These are phyloP conservation scores for Yamadazyma taylorii DNA, from an alignment of 1,139 yeast species.

Conservation along the genomic window DNA sequence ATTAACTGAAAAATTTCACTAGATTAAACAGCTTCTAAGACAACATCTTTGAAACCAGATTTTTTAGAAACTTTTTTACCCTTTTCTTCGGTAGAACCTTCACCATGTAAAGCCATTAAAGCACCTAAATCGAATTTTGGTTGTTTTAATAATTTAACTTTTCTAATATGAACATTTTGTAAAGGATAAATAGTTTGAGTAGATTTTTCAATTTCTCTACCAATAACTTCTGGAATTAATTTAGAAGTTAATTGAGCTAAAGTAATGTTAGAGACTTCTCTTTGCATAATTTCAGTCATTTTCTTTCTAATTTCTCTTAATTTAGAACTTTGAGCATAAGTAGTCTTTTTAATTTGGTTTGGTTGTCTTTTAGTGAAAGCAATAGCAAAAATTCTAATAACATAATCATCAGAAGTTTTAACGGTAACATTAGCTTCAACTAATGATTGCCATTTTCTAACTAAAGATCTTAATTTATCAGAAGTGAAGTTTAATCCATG, in stretches of 20 bases:
- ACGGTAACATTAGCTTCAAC: conserved; percentile 54
- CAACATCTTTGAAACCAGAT: conserved; percentile 48
- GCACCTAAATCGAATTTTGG: conserved; percentile 56
- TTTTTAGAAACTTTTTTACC: conserved; percentile 49
- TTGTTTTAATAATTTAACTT: conserved; percentile 52
- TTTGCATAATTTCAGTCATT: conserved; percentile 53
- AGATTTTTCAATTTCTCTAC: conserved; percentile 54
- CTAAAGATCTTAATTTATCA: conserved; percentile 52
- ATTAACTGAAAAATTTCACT: conserved; percentile 5
- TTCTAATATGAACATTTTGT: conserved; percentile 54
- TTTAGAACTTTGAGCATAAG: conserved; percentile 52
- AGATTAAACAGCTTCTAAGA: conserved; percentile 45
- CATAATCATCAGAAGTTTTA: conserved; percentile 52
- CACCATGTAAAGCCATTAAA: conserved; percentile 53
- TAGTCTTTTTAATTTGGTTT: conserved; percentile 52
- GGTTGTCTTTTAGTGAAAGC: conserved; percentile 56
- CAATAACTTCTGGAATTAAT: conserved; percentile 54
- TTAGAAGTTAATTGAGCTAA: conserved; percentile 52
- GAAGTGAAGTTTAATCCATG: conserved; percentile 53
- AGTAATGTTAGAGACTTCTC: conserved; percentile 52
- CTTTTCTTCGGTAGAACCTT: conserved; percentile 50
- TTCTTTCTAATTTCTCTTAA: conserved; percentile 53
- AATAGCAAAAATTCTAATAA: conserved; percentile 51
- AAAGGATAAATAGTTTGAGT: conserved; percentile 53
- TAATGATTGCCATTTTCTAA: conserved; percentile 55